A percentile compares a stretch with the other conserved stretches of the same genome.
Conservation (phyloP, 75 land plant genomes). For the Pseudotsuga menziesii region DNA sequence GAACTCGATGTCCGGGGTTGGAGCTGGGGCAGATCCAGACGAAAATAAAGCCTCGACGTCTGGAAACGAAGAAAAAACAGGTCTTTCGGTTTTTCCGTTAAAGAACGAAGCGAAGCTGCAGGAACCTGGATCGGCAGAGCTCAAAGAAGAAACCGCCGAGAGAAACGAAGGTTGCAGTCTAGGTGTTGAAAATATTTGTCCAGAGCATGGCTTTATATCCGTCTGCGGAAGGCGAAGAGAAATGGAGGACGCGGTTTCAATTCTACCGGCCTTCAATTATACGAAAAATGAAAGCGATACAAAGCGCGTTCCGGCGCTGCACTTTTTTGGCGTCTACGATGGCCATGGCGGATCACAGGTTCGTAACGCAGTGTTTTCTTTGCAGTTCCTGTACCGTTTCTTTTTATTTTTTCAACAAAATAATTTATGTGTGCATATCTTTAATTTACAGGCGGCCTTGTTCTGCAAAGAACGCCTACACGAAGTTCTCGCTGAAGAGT, state of each 20-base stretch:
- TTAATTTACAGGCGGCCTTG: slow-evolving; percentile 56
- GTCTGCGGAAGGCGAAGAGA: slow-evolving; percentile 85
- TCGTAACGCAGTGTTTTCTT: not conserved
- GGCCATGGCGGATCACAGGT: slow-evolving; percentile 98
- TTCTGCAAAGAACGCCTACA: slow-evolving; percentile 76
- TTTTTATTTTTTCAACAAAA: not conserved
- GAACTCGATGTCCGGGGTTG: not conserved
- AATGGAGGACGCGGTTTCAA: slow-evolving; percentile 87
- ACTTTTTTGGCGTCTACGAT: slow-evolving; percentile 86
- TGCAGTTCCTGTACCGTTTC: not conserved
- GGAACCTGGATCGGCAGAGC: not conserved
- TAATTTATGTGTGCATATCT: not conserved
- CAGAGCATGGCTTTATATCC: slow-evolving; percentile 41
- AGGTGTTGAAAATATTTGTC: not conserved
- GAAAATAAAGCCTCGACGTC: not conserved
- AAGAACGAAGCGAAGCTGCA: not conserved
- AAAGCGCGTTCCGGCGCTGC: slow-evolving; percentile 6
- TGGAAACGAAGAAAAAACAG: not conserved
- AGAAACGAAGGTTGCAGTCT: not conserved
- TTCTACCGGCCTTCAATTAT: slow-evolving; percentile 32
- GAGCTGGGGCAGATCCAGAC: not conserved
- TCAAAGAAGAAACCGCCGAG: not conserved
- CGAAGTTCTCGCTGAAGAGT: slow-evolving; percentile 66
- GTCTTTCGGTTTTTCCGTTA: not conserved
- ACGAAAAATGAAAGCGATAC: not conserved